Evolutionary conservation across 192 early-diverging fungal genomes (phyloP).

Genomic region (Coemansia sp.): DNA sequence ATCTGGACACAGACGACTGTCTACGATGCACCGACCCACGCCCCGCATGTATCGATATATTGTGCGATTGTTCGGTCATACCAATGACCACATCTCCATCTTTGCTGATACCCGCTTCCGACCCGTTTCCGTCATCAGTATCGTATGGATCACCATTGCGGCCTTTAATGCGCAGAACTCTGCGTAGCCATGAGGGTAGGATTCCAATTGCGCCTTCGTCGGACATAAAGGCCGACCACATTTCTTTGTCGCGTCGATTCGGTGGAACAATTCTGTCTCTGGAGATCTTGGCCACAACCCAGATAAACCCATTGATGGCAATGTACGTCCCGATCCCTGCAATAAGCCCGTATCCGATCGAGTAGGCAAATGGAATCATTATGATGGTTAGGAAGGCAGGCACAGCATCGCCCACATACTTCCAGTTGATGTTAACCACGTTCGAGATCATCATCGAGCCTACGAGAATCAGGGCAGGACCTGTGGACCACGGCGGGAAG

Average conservation of each 20-base stretch:
- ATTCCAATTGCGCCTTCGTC: conserved; percentile 16
- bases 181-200: conserved; percentile 8
- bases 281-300: conserved; percentile 12
- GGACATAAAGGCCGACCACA: conserved; percentile 24
- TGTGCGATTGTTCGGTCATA: conserved; percentile 2
- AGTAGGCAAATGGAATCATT: conserved; percentile 78
- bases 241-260: conserved; percentile 15
- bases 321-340: conserved; percentile 68
- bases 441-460: conserved; percentile 77
- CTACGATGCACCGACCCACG: conserved; percentile 3
- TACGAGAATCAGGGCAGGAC: conserved; percentile 75
- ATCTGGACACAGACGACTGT: conserved; percentile 1
- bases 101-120: no score
- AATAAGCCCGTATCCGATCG: conserved; percentile 76
- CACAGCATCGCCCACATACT: conserved; percentile 72
- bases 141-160: neutral
- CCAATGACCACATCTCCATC: neutral
- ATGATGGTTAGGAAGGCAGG: conserved; percentile 76
- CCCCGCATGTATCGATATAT: conserved; percentile 1
- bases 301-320: conserved; percentile 13
- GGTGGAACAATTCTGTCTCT: conserved; percentile 19
- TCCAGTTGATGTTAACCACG: conserved; percentile 72
- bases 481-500: conserved; percentile 83
- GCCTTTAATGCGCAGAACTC: conserved; percentile 1
- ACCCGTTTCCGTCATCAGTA: neutral